A percentile compares a stretch with the other conserved stretches of the same genome.
Evolutionary conservation across 2,329 filamentous ascomycete genomes (phyloP).

Genomic region (Fusarium brachygibbosum): DNA sequence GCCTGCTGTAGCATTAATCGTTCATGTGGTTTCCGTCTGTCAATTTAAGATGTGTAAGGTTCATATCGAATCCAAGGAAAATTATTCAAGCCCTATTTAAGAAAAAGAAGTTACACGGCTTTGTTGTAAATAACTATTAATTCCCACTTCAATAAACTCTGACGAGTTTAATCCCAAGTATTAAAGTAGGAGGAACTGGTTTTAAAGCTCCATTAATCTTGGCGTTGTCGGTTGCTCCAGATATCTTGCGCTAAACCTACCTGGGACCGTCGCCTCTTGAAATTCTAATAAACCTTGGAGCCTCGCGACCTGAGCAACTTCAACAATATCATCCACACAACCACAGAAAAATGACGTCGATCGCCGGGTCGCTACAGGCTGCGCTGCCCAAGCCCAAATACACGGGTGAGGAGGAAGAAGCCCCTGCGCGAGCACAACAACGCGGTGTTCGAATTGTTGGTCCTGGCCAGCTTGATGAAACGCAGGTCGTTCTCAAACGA

Average conservation of each 20-base stretch:
- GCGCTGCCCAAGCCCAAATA: slow-evolving; percentile 92
- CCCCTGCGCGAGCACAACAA: slow-evolving; percentile 77
- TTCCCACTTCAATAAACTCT: too few species aligned
- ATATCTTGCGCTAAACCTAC: slow-evolving; percentile 49
- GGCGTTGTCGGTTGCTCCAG: slow-evolving; percentile 4
- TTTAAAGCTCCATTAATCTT: slow-evolving; percentile 8
- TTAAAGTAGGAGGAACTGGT: not conserved
- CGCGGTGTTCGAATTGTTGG: slow-evolving; percentile 87
- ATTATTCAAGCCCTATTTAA: not conserved
- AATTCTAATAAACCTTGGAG: slow-evolving; percentile 51
- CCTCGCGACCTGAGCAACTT: slow-evolving; percentile 37
- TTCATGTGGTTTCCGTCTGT: not conserved
- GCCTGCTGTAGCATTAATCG: not conserved
- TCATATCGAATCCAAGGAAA: too few species aligned
- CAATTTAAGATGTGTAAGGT: not conserved
- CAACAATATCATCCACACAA: slow-evolving; percentile 43
- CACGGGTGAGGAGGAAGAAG: slow-evolving; percentile 88
- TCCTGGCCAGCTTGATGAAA: slow-evolving; percentile 83
- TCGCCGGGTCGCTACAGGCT: slow-evolving; percentile 79
- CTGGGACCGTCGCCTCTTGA: slow-evolving; percentile 50
- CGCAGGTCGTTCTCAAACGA: slow-evolving; percentile 86
- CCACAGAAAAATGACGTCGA: slow-evolving; percentile 69
- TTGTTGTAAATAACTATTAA: too few species aligned
- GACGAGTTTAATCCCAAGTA: not conserved
- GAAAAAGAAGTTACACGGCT: not conserved